Conservation (phyloP, 2,329 filamentous ascomycete genomes). For the Beauveria rudraprayagi region DNA sequence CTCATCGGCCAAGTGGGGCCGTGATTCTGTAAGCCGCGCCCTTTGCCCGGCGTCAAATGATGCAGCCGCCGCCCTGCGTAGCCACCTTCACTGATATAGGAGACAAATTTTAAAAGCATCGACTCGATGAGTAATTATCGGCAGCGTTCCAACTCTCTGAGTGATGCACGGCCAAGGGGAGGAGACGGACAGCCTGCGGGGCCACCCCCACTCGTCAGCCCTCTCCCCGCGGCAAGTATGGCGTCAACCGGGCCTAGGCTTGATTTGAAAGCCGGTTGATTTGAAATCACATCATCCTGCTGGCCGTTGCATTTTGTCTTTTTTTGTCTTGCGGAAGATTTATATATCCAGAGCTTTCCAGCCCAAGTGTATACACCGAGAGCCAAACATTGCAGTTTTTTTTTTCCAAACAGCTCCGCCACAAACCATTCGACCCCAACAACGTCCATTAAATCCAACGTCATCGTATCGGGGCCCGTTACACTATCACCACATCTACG, state of each 20-base stretch:
- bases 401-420: too few species aligned
- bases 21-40: not conserved
- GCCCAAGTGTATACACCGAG: too few species aligned
- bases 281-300: constrained; percentile 9
- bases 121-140: not conserved
- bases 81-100: not conserved
- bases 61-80: not conserved
- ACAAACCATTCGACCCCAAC: too few species aligned
- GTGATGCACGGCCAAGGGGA: not conserved
- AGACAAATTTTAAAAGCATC: constrained; percentile 2
- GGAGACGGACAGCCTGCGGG: not conserved
- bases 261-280: constrained; percentile 8
- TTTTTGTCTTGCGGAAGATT: not conserved
- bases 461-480: too few species aligned
- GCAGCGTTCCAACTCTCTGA: not conserved
- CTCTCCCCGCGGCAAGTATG: not conserved
- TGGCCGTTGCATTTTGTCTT: not conserved
- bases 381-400: too few species aligned
- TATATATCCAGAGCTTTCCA: not conserved
- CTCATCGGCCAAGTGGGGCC: not conserved
- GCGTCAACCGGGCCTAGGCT: not conserved
- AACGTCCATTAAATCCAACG: too few species aligned
- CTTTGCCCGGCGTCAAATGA: not conserved
- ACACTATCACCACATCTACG: too few species aligned
- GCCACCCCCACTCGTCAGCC: not conserved